phyloP scores from a whole-genome alignment of 75 land plant genomes.

The Ceratopteris richardii region DNA sequence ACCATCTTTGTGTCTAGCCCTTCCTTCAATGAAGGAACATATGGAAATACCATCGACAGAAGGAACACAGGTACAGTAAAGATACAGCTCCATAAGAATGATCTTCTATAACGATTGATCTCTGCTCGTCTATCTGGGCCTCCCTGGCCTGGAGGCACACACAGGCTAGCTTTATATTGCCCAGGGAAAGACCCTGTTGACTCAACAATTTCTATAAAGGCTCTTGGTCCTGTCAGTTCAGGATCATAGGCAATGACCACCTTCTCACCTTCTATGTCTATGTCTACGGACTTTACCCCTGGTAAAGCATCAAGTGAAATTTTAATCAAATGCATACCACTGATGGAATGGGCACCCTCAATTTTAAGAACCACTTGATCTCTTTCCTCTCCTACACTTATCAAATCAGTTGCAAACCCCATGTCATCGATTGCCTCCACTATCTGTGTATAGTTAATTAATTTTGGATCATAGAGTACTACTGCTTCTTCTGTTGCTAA shows the following conservation, averaged over 20 bases:
- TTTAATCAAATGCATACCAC: conserved; percentile 33
- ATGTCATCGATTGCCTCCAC: conserved; percentile 51
- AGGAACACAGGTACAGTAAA: conserved; percentile 82
- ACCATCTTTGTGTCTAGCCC: conserved; percentile 47
- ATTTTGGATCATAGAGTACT: conserved; percentile 59
- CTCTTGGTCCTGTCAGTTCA: conserved; percentile 75
- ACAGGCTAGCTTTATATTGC: conserved; percentile 49
- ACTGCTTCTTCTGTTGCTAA: conserved; percentile 87
- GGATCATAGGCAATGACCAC: conserved; percentile 67
- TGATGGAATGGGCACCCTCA: conserved; percentile 43
- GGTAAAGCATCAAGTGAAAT: conserved; percentile 40
- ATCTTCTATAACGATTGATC: conserved; percentile 35
- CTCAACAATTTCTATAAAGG: conserved; percentile 56
- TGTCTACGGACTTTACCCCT: conserved; percentile 67
- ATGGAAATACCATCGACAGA: conserved; percentile 81
- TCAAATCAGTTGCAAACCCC: conserved; percentile 77
- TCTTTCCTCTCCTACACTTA: conserved; percentile 57
- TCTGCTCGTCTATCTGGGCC: conserved; percentile 50
- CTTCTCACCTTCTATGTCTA: conserved; percentile 31
- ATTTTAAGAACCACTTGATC: conserved; percentile 60
- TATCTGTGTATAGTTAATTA: conserved; percentile 34
- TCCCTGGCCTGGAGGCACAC: conserved; percentile 34
- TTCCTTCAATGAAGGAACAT: conserved; percentile 53
- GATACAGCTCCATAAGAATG: conserved; percentile 73
- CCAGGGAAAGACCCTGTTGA: conserved; percentile 34